phyloP scores from a whole-genome alignment of 345 rosid genomes.

The Physaria fendleri region DNA sequence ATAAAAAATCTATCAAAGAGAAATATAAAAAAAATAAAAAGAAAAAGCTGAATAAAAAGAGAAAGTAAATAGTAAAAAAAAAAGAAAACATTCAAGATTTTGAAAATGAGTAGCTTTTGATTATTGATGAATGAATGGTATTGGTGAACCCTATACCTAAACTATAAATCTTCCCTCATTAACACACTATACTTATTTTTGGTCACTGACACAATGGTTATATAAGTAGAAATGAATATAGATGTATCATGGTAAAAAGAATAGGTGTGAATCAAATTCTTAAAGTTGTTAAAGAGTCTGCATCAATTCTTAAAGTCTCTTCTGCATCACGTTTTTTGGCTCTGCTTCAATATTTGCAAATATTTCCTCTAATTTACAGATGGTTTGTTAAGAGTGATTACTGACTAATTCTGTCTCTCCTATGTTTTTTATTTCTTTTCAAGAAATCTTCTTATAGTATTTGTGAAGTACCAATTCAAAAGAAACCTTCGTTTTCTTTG shows the following conservation, averaged over 20 bases:
- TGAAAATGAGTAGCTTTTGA: not conserved
- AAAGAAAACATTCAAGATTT: not conserved
- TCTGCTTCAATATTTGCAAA: too few relatives aligned
- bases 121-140: not conserved
- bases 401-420: conserved; percentile 23
- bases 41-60: conserved; percentile 13
- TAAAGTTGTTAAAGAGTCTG: too few relatives aligned
- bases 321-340: too few relatives aligned
- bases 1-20: not conserved
- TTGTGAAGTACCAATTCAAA: too few relatives aligned
- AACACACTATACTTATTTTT: not conserved
- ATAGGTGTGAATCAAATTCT: too few relatives aligned
- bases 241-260: not conserved
- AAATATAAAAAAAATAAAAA: not conserved
- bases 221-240: not conserved
- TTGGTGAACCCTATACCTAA: not conserved
- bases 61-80: not conserved
- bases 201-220: too few relatives aligned
- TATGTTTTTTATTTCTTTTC: not conserved
- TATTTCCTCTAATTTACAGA: too few relatives aligned
- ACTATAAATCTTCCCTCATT: not conserved
- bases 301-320: too few relatives aligned
- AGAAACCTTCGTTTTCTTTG: too few relatives aligned
- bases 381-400: conserved; percentile 1
- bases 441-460: too few relatives aligned